phyloP scores from a whole-genome alignment of 768 basidiomycete species.

The Russula sp. region DNA sequence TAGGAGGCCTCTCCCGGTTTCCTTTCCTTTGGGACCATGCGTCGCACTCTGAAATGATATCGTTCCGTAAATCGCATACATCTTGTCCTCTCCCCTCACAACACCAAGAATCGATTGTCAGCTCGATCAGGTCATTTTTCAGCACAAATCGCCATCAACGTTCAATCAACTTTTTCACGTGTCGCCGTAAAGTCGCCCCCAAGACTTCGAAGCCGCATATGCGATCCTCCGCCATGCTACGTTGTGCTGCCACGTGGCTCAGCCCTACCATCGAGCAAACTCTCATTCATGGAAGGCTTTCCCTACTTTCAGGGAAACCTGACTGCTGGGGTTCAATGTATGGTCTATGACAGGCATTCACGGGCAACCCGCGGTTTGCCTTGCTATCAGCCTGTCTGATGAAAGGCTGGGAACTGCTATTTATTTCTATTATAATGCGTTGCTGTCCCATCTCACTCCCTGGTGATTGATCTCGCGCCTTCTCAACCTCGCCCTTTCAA shows the following conservation, averaged over 20 bases:
- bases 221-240: background rate
- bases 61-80: background rate
- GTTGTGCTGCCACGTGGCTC: background rate
- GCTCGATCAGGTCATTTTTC: background rate
- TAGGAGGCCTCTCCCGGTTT: no score
- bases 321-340: background rate
- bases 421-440: background rate
- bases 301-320: background rate
- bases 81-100: background rate
- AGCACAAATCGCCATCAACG: no score
- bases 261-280: background rate
- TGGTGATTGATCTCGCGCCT: background rate
- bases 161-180: background rate
- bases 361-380: background rate
- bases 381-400: background rate
- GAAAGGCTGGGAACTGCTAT: background rate
- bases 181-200: no score
- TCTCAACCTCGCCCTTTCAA: background rate
- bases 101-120: background rate
- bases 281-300: background rate
- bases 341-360: background rate
- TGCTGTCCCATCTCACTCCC: background rate
- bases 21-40: background rate
- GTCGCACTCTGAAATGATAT: background rate
- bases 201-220: no score